Evolutionary conservation across 1,139 yeast genomes (phyloP), one percentile per base, ranked within the genome.

Genomic region (Scheffersomyces lignicola): DNA sequence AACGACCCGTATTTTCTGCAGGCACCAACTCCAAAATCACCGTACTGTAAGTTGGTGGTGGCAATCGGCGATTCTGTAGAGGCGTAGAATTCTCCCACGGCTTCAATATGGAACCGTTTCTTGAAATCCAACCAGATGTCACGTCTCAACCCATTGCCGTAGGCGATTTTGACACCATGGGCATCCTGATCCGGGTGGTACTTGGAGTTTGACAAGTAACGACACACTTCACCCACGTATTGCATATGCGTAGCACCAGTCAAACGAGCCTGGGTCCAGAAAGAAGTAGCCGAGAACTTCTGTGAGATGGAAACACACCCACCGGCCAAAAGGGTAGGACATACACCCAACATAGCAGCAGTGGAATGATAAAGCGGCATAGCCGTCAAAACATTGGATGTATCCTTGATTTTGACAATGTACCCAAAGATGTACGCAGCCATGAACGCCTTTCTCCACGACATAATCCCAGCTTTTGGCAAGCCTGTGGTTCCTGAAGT

Each of bases 321-420:
- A 36, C 81, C 83, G 11, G 54, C 46, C 32, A 78, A 68, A 34
- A 84, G 65, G 0, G 83, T 73, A 1, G 96, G 88, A 54, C 92
- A 70, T 10, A 85, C 80, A 3, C 97, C 97, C 41, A 90, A 65
- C 62, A 88, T 74, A 0, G 96, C 84, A 2, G 97, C 97, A 0
- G 97, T 90, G 1, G 96, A 88, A 58, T 92, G 97, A 54, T 90
- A 92, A 43, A 92, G 65, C 1, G 98, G 97, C 97, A 92, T 90
- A 3, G 96, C 88, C 0, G 96, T 86, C 61, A 85, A 84, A 6
- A 88, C 81, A 8, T 74, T 76, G 15, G 86, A 79, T 3, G 62
- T 53, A 3, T 58, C 44, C n/a, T 63, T 59, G 45, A 88, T 69
- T 42, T 80, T 74, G 69, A 85, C 76, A 35, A 86, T 82, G 44